Evolutionary conservation across 331 rosid species (phyloP).

Genomic region (Stylosanthes scabra): DNA sequence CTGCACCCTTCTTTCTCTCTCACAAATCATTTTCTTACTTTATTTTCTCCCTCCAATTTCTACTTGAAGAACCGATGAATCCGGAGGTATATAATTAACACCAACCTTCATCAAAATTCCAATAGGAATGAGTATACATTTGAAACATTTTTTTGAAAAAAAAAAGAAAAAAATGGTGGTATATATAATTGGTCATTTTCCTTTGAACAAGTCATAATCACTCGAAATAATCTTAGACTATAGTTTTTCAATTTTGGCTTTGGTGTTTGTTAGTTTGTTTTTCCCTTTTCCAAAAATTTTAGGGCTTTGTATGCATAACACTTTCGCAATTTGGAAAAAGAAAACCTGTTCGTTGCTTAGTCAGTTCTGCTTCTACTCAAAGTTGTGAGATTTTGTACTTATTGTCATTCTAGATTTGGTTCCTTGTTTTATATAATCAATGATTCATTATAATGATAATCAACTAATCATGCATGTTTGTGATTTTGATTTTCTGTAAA

Average conservation of each 20-base stretch:
- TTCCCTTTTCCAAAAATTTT: conserved; percentile 15
- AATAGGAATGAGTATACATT: too few species aligned
- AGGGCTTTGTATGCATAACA: conserved; percentile 13
- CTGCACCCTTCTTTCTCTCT: conserved; percentile 30
- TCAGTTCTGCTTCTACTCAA: not conserved
- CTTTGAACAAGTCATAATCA: not conserved
- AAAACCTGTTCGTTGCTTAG: not conserved
- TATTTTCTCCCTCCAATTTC: not conserved
- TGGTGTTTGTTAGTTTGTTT: not conserved
- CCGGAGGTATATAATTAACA: conserved; percentile 34
- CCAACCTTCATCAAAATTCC: not conserved
- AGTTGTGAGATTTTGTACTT: conserved; percentile 18
- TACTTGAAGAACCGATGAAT: conserved; percentile 14
- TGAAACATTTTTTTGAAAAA: too few species aligned
- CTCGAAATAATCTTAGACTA: not conserved
- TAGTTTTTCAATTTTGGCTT: not conserved
- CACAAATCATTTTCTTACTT: not conserved
- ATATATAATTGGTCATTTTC: not conserved
- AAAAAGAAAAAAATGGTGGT: too few species aligned
- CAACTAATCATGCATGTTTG: not conserved
- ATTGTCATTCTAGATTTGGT: conserved; percentile 29
- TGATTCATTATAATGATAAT: too few species aligned
- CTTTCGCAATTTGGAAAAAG: not conserved
- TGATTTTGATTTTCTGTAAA: not conserved
- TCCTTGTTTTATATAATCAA: conserved; percentile 2